Evolutionary conservation across 2,329 filamentous ascomycete genomes (phyloP).

Genomic region (Cercospora janseana): DNA sequence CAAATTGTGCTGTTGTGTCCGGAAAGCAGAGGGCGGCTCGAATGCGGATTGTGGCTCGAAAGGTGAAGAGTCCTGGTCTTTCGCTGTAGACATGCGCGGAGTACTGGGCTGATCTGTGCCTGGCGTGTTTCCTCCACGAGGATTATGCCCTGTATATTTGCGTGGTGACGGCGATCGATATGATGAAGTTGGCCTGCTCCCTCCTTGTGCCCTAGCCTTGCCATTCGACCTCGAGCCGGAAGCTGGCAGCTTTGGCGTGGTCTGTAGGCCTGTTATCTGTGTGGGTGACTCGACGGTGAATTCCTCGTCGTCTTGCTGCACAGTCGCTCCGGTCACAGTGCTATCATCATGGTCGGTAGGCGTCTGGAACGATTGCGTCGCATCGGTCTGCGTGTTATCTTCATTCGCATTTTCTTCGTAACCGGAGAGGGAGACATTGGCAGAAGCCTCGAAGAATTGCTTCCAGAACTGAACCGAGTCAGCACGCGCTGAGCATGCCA

Average conservation of each 20-base stretch:
- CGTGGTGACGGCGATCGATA: constrained; percentile 38
- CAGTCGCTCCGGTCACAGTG: constrained; percentile 38
- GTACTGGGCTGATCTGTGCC: constrained; percentile 34
- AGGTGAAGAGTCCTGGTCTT: constrained; percentile 46
- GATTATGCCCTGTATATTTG: constrained; percentile 44
- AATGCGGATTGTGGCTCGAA: constrained; percentile 49
- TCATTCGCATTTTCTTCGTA: constrained; percentile 78
- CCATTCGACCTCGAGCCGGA: constrained; percentile 34
- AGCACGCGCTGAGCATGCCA: constrained; percentile 5
- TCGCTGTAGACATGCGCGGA: constrained; percentile 27
- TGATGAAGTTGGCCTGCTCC: constrained; percentile 22
- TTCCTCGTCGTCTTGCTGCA: constrained; percentile 46
- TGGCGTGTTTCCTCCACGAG: constrained; percentile 23
- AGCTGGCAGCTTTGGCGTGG: constrained; percentile 57
- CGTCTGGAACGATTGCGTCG: constrained; percentile 33
- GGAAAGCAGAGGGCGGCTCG: constrained; percentile 36
- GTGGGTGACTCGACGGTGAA: constrained; percentile 65
- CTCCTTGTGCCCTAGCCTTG: constrained; percentile 31
- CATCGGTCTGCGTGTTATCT: constrained; percentile 47
- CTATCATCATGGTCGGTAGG: constrained; percentile 30
- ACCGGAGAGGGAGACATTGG: constrained; percentile 91
- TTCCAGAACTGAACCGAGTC: constrained; percentile 79
- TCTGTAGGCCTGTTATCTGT: constrained; percentile 49
- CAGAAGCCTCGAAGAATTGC: constrained; percentile 98
- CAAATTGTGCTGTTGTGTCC: constrained; percentile 43